phyloP scores from a whole-genome alignment of 352 stramenopile genomes.

The Globisporangium uncinulatum region DNA sequence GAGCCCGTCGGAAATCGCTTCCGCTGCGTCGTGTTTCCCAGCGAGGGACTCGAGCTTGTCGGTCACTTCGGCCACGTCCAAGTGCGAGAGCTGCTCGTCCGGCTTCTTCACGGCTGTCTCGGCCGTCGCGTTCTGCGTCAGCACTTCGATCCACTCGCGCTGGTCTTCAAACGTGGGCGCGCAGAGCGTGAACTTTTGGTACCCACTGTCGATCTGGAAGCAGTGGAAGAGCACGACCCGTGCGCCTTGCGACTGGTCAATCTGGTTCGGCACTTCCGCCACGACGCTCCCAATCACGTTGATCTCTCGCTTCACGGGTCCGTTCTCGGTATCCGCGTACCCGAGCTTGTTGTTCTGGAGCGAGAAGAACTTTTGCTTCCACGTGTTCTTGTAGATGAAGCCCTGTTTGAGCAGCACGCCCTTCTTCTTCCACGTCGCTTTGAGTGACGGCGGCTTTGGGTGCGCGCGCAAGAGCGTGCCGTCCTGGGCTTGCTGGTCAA shows the following conservation, averaged over 20 bases:
- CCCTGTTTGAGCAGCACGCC: conserved; percentile 81
- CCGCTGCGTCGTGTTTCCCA: conserved; percentile 64
- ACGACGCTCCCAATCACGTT: conserved; percentile 80
- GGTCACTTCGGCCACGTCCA: conserved; percentile 68
- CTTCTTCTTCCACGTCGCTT: conserved; percentile 89
- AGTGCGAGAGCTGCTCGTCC: conserved; percentile 63
- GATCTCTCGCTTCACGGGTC: conserved; percentile 84
- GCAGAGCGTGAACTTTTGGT: conserved; percentile 78
- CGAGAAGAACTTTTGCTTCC: conserved; percentile 84
- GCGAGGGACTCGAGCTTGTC: conserved; percentile 76
- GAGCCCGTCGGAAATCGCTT: conserved; percentile 59
- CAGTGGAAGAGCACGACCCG: conserved; percentile 85
- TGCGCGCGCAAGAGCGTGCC: conserved; percentile 56
- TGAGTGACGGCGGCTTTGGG: conserved; percentile 26
- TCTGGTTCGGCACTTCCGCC: conserved; percentile 79
- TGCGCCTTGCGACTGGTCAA: conserved; percentile 83
- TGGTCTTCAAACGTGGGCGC: conserved; percentile 85
- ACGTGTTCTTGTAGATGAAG: conserved; percentile 90
- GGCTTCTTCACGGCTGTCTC: conserved; percentile 76
- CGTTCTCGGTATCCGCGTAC: conserved; percentile 74
- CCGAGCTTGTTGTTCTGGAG: conserved; percentile 86
- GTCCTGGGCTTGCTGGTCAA: conserved; percentile 61
- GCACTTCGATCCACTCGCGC: conserved; percentile 84
- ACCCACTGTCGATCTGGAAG: conserved; percentile 80
- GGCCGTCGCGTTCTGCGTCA: conserved; percentile 78